Evolutionary conservation across 1,139 yeast species (phyloP).

Genomic region (Saccharomyces hybrid): DNA sequence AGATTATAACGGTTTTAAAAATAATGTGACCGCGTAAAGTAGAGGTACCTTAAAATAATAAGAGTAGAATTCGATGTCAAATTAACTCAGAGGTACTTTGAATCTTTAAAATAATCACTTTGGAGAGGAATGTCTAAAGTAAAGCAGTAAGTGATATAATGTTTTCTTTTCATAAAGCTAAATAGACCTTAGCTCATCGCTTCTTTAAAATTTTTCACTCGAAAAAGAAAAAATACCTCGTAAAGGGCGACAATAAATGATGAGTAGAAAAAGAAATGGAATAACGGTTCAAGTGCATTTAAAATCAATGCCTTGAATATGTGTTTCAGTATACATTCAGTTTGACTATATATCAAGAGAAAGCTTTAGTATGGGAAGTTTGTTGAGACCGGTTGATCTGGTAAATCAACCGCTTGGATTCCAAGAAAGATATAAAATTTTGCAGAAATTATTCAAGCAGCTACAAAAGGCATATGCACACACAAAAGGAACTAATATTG

Average conservation of each 20-base stretch:
- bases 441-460: slow-evolving; percentile 22
- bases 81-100: neutral
- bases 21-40: neutral
- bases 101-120: neutral
- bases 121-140: neutral
- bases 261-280: neutral
- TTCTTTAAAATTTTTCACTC: slow-evolving; percentile 14
- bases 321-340: neutral
- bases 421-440: slow-evolving; percentile 27
- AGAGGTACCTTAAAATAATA: neutral
- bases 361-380: neutral
- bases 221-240: slow-evolving; percentile 1
- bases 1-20: neutral
- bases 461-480: slow-evolving; percentile 15
- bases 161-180: slow-evolving; percentile 4
- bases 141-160: neutral
- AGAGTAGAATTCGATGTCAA: neutral
- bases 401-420: slow-evolving; percentile 27
- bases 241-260: neutral
- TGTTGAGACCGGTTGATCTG: slow-evolving; percentile 27
- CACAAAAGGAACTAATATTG: slow-evolving; percentile 11
- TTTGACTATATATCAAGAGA: neutral
- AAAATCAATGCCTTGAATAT: neutral
- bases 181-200: slow-evolving; percentile 13
- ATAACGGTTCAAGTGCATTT: neutral